Conservation (phyloP, 441 rosid species). For the Populus trichocarpa region DNA sequence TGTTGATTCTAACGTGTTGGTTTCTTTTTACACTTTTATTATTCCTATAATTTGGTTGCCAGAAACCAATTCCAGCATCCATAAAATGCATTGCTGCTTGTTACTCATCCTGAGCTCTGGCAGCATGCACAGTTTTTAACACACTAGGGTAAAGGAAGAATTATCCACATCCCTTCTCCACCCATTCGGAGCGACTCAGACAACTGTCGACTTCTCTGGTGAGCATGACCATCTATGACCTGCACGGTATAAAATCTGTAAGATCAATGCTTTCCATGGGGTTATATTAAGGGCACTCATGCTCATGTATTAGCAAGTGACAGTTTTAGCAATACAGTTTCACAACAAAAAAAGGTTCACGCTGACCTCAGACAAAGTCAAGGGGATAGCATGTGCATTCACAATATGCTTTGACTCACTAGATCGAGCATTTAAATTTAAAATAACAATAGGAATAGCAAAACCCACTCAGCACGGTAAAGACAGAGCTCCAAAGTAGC, state of each 20-base stretch:
- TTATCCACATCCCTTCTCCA: slow-evolving; percentile 50
- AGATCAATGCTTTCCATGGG: neutral
- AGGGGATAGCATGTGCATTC: neutral
- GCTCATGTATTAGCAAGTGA: no score
- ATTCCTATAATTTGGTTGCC: slow-evolving; percentile 37
- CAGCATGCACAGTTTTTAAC: slow-evolving; percentile 30
- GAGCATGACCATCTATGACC: slow-evolving; percentile 70
- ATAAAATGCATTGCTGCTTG: slow-evolving; percentile 38
- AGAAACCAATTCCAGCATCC: slow-evolving; percentile 49
- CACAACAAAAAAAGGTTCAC: no score
- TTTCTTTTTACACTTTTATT: slow-evolving; percentile 24
- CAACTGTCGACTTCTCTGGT: slow-evolving; percentile 49
- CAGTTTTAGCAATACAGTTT: neutral
- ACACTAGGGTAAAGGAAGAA: slow-evolving; percentile 43
- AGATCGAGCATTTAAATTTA: neutral
- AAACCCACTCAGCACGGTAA: neutral
- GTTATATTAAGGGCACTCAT: neutral
- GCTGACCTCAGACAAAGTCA: neutral
- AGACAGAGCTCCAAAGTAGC: no score
- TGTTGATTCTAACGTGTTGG: slow-evolving; percentile 53
- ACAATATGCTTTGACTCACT: neutral
- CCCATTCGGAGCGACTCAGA: slow-evolving; percentile 48
- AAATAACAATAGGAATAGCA: neutral
- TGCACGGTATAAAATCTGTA: slow-evolving; percentile 26
- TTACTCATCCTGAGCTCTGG: slow-evolving; percentile 41